Evolutionary conservation across 2,329 filamentous ascomycete genomes (phyloP), one percentile per base, ranked within the genome.

Genomic region (Cytospora piceae): DNA sequence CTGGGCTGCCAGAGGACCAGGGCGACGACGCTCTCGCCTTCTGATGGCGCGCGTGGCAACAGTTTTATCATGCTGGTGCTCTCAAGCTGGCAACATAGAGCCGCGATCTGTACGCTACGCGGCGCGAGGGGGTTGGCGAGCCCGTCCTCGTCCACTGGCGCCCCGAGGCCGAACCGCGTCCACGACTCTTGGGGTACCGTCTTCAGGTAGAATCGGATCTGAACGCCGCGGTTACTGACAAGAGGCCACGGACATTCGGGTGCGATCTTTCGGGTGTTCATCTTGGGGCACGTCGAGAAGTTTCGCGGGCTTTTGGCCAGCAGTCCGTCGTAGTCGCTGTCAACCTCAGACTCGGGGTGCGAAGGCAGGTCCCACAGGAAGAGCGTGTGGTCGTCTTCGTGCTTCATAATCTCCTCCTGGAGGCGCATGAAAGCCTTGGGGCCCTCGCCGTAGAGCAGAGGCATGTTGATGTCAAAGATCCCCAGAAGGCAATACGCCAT

Each of bases 401-500:
- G 46, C 46, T 49, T 49, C 52, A 54, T 32, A 1, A 56, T 56
- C 37, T 57, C 60, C 22, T 56, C 52, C 37, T 63, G 37, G 12
- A 63, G 32, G n/a, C 60, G 53, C 22, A 29, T 49, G 12, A 57
- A 57, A 2, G 60, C 60, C 31, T n/a, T 56, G 2, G 20, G 12
- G 51, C 60, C 60, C 24, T 63, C 60, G 24, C 60, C 60, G 12
- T 63, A 63, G 0, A 56, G 24, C 11, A 56, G 14, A 2, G 51
- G 32, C 60, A 63, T 56, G 9, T 57, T 56, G n/a, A 63, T 57
- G 5, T 49, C 52, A 7, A 63, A 63, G 20, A 63, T 57, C 0
- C 60, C 60, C 29, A 63, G 17, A 8, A 63, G 15, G 4, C 37
- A 56, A 27, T 63, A 63, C 3, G 53, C 60, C 9, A 57, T 29